Evolutionary conservation across 345 rosid species (phyloP).

Genomic region (Salix viminalis): DNA sequence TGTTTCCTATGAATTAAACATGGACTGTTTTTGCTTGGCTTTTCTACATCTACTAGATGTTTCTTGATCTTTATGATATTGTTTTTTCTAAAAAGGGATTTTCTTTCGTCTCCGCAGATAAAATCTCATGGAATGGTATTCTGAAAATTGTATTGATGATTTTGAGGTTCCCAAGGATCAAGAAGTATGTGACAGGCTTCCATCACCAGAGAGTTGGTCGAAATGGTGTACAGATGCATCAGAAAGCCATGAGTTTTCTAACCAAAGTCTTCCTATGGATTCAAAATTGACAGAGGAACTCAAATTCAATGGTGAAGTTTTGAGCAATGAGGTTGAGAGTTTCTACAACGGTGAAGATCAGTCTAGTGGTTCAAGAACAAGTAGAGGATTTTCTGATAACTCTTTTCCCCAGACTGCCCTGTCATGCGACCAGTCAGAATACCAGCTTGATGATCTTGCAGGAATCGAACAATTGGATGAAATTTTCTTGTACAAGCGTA

Average conservation of each 20-base stretch:
- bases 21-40: not conserved
- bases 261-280: slow-evolving; percentile 18
- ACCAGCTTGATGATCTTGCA: slow-evolving; percentile 39
- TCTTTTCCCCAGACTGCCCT: slow-evolving; percentile 16
- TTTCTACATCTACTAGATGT: too few relatives aligned
- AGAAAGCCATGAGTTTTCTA: slow-evolving; percentile 17
- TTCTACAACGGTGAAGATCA: slow-evolving; percentile 11
- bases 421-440: slow-evolving; percentile 18
- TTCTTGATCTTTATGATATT: not conserved
- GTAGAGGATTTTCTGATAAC: slow-evolving; percentile 26
- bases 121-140: slow-evolving; percentile 46
- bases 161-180: slow-evolving; percentile 43
- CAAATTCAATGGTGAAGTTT: slow-evolving; percentile 15
- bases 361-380: slow-evolving; percentile 19
- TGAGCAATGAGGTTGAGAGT: slow-evolving; percentile 12
- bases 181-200: slow-evolving; percentile 39
- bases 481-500: slow-evolving; percentile 61
- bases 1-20: not conserved
- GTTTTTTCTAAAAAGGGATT: not conserved
- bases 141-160: slow-evolving; percentile 30
- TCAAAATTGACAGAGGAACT: slow-evolving; percentile 7
- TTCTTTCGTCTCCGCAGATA: slow-evolving; percentile 17
- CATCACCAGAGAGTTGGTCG: slow-evolving; percentile 47
- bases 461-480: slow-evolving; percentile 62
- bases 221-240: slow-evolving; percentile 35